These are phyloP conservation scores for Hypoxylon sp. DNA, from an alignment of 2,329 filamentous ascomycete species.

Conservation along the genomic window DNA sequence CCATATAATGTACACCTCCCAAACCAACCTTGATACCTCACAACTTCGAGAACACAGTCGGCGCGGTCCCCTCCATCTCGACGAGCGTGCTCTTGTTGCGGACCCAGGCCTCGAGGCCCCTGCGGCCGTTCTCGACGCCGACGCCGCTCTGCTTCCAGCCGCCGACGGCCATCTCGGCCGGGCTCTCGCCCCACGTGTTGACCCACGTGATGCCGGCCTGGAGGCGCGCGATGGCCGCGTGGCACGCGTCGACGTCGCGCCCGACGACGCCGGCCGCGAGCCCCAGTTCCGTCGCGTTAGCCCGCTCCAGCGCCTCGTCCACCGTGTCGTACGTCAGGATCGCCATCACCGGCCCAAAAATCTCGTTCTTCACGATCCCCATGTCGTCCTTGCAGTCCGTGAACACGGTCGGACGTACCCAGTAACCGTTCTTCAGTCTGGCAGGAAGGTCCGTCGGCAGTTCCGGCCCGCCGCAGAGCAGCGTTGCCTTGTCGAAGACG, in stretches of 20 bases:
- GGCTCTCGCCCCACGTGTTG: conserved; percentile 92
- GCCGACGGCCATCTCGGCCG: conserved; percentile 90
- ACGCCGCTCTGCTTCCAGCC: conserved; percentile 92
- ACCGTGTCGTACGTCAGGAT: conserved; percentile 77
- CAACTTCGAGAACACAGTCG: conserved; percentile 77
- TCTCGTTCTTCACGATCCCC: conserved; percentile 82
- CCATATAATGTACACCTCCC: background rate
- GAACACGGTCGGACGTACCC: conserved; percentile 85
- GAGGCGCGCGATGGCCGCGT: conserved; percentile 73
- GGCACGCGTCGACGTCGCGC: conserved; percentile 75
- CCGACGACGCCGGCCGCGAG: conserved; percentile 87
- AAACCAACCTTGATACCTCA: conserved; percentile 45
- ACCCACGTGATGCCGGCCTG: conserved; percentile 91
- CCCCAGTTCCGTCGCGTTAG: conserved; percentile 79
- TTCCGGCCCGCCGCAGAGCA: conserved; percentile 75
- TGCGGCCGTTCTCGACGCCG: conserved; percentile 84
- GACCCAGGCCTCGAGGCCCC: conserved; percentile 82
- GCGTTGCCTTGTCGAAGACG: conserved; percentile 73
- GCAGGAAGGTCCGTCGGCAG: conserved; percentile 61
- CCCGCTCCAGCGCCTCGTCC: conserved; percentile 73
- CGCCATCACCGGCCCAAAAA: conserved; percentile 88
- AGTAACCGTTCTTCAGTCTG: conserved; percentile 71
- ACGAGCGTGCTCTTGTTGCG: conserved; percentile 88
- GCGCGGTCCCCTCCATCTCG: conserved; percentile 76
- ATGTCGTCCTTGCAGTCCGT: conserved; percentile 85